Percentiles rank a stretch among this genome's conserved stretches.
These are phyloP conservation scores for Cetradonia linearis DNA, from an alignment of 495 filamentous ascomycete genomes.

Conservation along the genomic window DNA sequence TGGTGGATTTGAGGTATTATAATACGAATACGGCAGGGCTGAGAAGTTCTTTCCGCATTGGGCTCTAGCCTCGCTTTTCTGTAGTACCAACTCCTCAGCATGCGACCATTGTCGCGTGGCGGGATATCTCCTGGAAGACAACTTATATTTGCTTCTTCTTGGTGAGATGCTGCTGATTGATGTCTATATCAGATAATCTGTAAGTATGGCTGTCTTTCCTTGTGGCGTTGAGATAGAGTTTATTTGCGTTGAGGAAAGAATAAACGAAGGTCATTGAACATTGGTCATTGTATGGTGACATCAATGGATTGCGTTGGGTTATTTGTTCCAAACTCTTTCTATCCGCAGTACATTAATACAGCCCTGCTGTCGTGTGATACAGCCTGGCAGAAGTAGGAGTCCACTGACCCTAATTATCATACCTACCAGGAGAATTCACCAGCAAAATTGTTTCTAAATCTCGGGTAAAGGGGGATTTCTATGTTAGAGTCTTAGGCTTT, in stretches of 20 bases:
- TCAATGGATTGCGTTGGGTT: not conserved
- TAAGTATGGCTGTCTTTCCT: not conserved
- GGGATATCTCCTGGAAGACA: not conserved
- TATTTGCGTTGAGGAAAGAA: not conserved
- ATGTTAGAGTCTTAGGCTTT: not conserved
- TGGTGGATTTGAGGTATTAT: not conserved
- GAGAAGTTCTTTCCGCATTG: constrained; percentile 2
- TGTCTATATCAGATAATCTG: not conserved
- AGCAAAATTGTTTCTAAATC: not conserved
- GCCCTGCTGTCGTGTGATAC: not conserved
- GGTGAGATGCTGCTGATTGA: not conserved
- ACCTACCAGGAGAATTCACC: not conserved
- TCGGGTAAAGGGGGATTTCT: not conserved
- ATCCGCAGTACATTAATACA: no score
- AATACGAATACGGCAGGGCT: constrained; percentile 6
- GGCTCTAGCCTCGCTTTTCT: not conserved
- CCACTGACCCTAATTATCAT: not conserved
- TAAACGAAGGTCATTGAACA: not conserved
- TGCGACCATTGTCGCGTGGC: not conserved
- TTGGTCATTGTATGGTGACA: not conserved
- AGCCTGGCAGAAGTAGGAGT: not conserved
- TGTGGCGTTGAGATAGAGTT: not conserved
- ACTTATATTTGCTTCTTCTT: not conserved
- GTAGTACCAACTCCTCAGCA: not conserved
- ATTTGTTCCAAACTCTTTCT: not conserved